Conservation (phyloP, 805 yeast genomes). For the Kazachstania viticola region DNA sequence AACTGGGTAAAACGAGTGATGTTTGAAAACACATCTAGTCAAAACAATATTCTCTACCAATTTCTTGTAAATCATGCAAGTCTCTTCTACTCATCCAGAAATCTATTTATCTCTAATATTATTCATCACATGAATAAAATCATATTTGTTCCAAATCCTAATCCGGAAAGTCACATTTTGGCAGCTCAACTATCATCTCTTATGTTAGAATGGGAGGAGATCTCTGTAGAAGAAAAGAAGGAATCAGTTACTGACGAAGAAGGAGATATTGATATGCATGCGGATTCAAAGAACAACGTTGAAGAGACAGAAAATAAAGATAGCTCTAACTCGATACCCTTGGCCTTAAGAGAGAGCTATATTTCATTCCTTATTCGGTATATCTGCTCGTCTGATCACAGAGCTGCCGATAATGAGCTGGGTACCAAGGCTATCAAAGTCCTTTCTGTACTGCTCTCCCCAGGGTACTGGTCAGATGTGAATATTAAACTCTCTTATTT, state of each 20-base stretch:
- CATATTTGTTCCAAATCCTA: conserved; percentile 65
- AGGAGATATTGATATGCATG: conserved; percentile 19
- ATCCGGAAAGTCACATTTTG: conserved; percentile 67
- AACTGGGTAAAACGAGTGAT: conserved; percentile 91
- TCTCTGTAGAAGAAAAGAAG: conserved; percentile 22
- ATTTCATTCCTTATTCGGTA: conserved; percentile 80
- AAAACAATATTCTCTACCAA: conserved; percentile 78
- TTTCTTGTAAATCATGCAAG: conserved; percentile 80
- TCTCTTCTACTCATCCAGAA: conserved; percentile 74
- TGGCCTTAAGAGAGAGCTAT: conserved; percentile 78
- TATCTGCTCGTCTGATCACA: conserved; percentile 73
- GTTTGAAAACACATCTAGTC: conserved; percentile 79
- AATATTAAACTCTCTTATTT: conserved; percentile 78
- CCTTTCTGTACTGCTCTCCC: conserved; percentile 58
- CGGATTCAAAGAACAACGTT: background rate
- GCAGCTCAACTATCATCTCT: conserved; percentile 87
- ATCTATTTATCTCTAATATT: conserved; percentile 78
- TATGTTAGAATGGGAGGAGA: conserved; percentile 74
- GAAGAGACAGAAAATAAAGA: background rate
- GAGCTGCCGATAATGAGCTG: conserved; percentile 72
- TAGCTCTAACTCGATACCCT: conserved; percentile 32
- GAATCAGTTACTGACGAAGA: conserved; percentile 13
- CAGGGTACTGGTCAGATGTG: conserved; percentile 77
- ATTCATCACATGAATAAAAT: conserved; percentile 88
- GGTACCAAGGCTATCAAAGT: conserved; percentile 77